Base-by-base conservation (phyloP, 2,329 filamentous ascomycete species). In the Aspergillus niger region DNA sequence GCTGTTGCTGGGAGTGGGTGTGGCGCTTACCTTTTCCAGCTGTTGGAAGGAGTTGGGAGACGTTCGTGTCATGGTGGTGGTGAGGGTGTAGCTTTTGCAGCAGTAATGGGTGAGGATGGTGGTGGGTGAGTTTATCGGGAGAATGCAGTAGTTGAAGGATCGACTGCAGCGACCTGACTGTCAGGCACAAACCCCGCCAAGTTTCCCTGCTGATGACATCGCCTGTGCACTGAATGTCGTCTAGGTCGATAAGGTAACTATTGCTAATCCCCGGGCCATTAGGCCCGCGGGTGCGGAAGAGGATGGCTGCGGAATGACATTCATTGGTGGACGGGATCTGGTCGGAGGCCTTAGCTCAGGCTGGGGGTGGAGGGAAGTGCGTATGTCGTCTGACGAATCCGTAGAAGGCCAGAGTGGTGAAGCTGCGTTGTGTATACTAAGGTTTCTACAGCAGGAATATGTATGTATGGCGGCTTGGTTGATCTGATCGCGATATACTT, bases 31-130 rank as follows among this genome's bases (percentile, higher is more conserved):
- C 28, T 63, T 63, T 60, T 63, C 61, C 22, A 63, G 44, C 43
- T 63, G 61, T 38, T 63, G 61, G 32, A 63, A 63, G 30, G 61
- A 63, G 41, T 48, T 60, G 30, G 58, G 55, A 22, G 55, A 54
- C n/a, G 61, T 55, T 53, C 58, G 54, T 15, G 61, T 56, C 61
- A 63, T 63, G 39, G 24, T 30, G 52, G 11, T 28, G 17, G 26
- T 52, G 36, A 28, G 13, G 30, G 47, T 47, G 30, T 39, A 38
- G 49, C 22, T 5, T 8, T 15, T 39, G 20, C 10, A 2, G n/a
- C 22, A 22, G 22, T 11, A 15, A 4, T 39, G 32, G 51, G 6
- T 13, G 41, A 13, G 6, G 41, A 41, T 53, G 38, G 17, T 22
- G 30, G 38, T n/a, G 51, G 30, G 41, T 38, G 15, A 15, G 24